These are phyloP conservation scores for Macadamia integrifolia DNA, from an alignment of 164 flowering plant species.

Conservation along the genomic window DNA sequence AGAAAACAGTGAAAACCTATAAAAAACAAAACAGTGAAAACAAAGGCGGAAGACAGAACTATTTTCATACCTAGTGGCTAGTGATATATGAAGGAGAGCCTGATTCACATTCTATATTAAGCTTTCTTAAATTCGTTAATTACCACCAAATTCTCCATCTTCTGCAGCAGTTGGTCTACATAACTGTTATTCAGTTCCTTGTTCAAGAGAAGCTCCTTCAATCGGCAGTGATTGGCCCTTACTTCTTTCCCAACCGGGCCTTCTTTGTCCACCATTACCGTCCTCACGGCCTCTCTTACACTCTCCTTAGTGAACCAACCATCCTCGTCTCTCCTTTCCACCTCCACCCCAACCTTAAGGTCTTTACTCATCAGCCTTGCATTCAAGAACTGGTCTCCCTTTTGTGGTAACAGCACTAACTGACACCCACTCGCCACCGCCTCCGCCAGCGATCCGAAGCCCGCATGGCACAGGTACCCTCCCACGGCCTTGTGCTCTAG, in stretches of 20 bases:
- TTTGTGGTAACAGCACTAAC: conserved; percentile 12
- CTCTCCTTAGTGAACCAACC: conserved; percentile 9
- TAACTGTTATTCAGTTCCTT: neutral
- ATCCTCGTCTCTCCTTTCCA: conserved; percentile 9
- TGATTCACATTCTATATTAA: too few relatives aligned
- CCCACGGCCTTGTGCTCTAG: conserved; percentile 11
- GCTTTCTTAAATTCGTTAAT: too few relatives aligned
- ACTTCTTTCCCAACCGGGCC: conserved; percentile 2
- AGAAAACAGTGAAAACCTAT: too few relatives aligned
- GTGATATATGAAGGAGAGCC: too few relatives aligned
- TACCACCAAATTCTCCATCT: neutral
- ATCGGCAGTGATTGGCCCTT: conserved; percentile 4
- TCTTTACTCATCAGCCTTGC: conserved; percentile 8
- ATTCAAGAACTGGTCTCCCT: conserved; percentile 16
- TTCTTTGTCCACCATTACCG: conserved; percentile 5
- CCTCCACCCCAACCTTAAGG: conserved; percentile 14
- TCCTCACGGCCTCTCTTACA: conserved; percentile 5
- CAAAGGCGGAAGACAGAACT: too few relatives aligned
- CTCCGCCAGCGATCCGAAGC: conserved; percentile 7
- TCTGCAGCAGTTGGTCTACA: neutral
- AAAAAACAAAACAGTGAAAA: too few relatives aligned
- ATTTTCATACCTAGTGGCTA: too few relatives aligned
- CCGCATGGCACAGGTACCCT: conserved; percentile 14
- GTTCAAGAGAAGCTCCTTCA: conserved; percentile 2
- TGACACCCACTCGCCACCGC: conserved; percentile 12